A percentile compares a stretch with the other conserved stretches of the same genome.
These are phyloP conservation scores for Rhizopogon roseolus DNA, from an alignment of 768 basidiomycete species.

Conservation along the genomic window DNA sequence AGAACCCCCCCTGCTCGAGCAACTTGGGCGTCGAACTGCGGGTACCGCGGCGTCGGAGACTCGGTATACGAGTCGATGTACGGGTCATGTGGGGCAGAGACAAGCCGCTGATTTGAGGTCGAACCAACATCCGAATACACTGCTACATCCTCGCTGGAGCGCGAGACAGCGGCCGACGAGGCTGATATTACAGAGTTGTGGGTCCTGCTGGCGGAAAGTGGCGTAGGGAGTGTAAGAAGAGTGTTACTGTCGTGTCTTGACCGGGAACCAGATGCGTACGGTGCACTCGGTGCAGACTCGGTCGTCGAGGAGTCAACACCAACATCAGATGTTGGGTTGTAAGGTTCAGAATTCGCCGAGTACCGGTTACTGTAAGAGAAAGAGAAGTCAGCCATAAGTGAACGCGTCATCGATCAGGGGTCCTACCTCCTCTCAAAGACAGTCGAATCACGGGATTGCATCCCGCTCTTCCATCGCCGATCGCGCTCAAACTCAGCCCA, in stretches of 20 bases:
- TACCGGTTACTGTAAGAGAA: conserved; percentile 48
- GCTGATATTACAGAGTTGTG: conserved; percentile 37
- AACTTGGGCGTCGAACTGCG: conserved; percentile 37
- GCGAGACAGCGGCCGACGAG: conserved; percentile 38
- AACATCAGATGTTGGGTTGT: conserved; percentile 45
- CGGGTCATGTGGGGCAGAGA: conserved; percentile 31
- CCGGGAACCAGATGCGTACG: conserved; percentile 36
- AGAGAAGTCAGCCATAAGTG: conserved; percentile 20
- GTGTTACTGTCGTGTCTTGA: conserved; percentile 66
- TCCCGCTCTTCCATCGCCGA: conserved; percentile 86
- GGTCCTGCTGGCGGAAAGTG: conserved; percentile 56
- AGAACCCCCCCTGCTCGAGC: conserved; percentile 34
- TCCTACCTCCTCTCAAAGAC: conserved; percentile 67
- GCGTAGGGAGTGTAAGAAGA: conserved; percentile 70
- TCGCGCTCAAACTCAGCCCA: conserved; percentile 99
- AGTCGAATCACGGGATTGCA: conserved; percentile 75
- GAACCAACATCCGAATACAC: conserved; percentile 31
- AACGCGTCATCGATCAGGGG: conserved; percentile 7
- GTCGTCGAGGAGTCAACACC: conserved; percentile 55
- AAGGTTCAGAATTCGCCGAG: conserved; percentile 73
- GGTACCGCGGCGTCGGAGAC: conserved; percentile 11
- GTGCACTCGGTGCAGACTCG: conserved; percentile 42
- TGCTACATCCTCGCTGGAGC: conserved; percentile 38
- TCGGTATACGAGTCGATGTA: conserved; percentile 23
- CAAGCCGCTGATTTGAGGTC: conserved; percentile 40